phyloP scores from a whole-genome alignment of 179 eudicot genomes.

The Monotropa hypopitys region DNA sequence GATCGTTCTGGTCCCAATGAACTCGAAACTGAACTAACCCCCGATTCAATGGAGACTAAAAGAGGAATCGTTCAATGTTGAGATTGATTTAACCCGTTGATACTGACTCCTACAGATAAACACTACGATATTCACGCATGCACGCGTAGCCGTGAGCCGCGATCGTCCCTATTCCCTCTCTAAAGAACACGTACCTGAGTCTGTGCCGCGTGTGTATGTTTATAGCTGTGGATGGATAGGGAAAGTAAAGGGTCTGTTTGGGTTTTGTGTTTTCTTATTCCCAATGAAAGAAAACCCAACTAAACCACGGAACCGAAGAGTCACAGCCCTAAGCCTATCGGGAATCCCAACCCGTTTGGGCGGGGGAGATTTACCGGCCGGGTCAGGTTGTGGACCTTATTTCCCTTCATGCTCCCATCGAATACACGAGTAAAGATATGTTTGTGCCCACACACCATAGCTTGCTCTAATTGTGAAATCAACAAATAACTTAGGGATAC shows the following conservation, averaged over 20 bases:
- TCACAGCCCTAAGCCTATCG: background rate
- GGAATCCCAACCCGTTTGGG: too few relatives aligned
- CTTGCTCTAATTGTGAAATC: too few relatives aligned
- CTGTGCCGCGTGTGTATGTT: background rate
- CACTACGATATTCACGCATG: background rate
- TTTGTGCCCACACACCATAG: too few relatives aligned
- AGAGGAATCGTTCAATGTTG: background rate
- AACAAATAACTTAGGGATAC: too few relatives aligned
- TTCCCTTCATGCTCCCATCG: too few relatives aligned
- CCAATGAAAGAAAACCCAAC: slow-evolving; percentile 4
- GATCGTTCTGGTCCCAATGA: background rate
- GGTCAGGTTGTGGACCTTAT: too few relatives aligned
- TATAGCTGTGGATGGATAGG: background rate
- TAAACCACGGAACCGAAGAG: background rate
- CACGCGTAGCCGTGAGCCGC: slow-evolving; percentile 4
- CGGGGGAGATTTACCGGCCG: too few relatives aligned
- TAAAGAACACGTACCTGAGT: background rate
- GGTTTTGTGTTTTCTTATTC: slow-evolving; percentile 2
- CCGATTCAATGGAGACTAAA: background rate
- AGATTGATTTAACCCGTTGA: background rate
- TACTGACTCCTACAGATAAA: background rate
- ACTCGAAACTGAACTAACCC: background rate
- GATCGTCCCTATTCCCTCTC: background rate
- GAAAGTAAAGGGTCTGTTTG: background rate
- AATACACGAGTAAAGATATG: too few relatives aligned